phyloP scores from a whole-genome alignment of 2,329 filamentous ascomycete genomes.

The Fusarium xyrophilum region DNA sequence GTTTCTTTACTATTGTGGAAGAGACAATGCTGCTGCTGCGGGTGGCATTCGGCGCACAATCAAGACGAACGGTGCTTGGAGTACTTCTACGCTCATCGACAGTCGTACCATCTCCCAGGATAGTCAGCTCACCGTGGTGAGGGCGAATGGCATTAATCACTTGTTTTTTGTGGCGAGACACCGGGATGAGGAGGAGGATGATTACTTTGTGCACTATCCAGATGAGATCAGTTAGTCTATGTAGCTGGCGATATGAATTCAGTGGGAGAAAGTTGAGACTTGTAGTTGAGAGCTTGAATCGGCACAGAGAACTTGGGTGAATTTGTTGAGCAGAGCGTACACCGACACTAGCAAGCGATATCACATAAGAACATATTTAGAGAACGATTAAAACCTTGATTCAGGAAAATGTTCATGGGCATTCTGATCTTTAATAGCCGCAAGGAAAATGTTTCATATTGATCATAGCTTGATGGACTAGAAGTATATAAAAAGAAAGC shows the following conservation, averaged over 20 bases:
- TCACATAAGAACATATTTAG: no score
- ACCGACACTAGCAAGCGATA: no score
- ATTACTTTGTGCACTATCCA: background rate
- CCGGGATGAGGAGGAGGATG: background rate
- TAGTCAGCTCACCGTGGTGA: background rate
- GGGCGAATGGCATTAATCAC: background rate
- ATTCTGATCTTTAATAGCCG: no score
- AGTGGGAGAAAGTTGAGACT: background rate
- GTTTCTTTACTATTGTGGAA: background rate
- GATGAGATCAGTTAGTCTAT: background rate
- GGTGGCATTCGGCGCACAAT: background rate
- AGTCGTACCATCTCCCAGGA: background rate
- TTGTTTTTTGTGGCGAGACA: background rate
- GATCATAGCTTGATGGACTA: background rate
- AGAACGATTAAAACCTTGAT: no score
- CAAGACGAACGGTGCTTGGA: background rate
- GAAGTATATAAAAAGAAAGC: rapidly evolving
- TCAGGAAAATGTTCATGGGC: no score
- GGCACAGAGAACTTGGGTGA: no score
- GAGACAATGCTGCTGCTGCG: background rate
- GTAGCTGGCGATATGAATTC: rapidly evolving
- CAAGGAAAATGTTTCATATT: no score
- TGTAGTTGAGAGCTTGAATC: no score
- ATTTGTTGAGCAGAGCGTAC: no score
- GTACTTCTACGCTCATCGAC: rapidly evolving